Base-by-base conservation (phyloP, 495 filamentous ascomycete species). In the Aspergillus mulundensis region DNA sequence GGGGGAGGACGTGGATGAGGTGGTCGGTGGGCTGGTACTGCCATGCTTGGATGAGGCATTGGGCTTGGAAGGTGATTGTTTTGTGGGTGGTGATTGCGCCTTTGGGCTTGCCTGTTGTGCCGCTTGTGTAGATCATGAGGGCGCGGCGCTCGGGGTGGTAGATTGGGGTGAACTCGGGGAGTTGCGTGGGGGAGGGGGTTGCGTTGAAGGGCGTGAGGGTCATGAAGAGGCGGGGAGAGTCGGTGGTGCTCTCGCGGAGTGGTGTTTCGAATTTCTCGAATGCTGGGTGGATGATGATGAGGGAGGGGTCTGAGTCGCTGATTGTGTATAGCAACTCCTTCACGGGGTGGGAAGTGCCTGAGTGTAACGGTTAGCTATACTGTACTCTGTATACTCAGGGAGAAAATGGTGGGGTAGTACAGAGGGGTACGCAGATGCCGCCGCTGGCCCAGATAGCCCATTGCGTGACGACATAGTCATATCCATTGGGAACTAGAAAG, bases 401-500 rank as follows among this genome's bases (percentile, higher is more conserved):
- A 15, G 23, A 12, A 25, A 18, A 16, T 25, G 16, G 46, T 34
- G 48, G 32, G 48, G 48, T 38, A 38, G 19, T 70, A 77, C 72
- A 75, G 1, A 70, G 65, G 34, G 70, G 70, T 43, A 74, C 70
- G 39, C 64, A 68, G 20, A 78, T 67, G 25, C 68, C 75, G 39
- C 78, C 74, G n/a, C 73, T 69, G 23, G 73, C 65, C 62, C 63
- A 76, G 23, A 67, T 51, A 19, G 66, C 66, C 71, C 68, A 71
- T 70, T 79, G 78, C 72, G 75, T 84, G 83, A 89, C 91, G 67
- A 95, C 89, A 81, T 94, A 95, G 69, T 95, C 89, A 70, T 95
- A 96, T 58, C 89, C 86, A 71, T 95, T 95, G 70, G 94, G 89
- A 51, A 88, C 80, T 55, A 96, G 70, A 67, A 94, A 90, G 0